Percentiles rank a stretch among this genome's conserved stretches.
Conservation (phyloP, 257 asterid genomes). For the Apocynum venetum region DNA sequence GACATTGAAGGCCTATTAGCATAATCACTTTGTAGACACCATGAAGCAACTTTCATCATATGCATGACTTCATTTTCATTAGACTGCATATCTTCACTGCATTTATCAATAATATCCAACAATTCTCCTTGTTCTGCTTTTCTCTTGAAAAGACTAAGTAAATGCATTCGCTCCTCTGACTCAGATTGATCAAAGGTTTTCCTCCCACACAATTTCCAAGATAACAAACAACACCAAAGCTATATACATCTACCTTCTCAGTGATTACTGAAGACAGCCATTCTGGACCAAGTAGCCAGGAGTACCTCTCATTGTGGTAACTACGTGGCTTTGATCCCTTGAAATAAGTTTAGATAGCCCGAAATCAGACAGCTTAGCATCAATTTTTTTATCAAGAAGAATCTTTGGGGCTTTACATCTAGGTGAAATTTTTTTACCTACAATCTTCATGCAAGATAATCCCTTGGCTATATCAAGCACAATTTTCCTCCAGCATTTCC, state of each 20-base stretch:
- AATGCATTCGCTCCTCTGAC: conserved; percentile 16
- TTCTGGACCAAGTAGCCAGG: conserved; percentile 29
- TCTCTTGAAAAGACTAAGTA: conserved; percentile 21
- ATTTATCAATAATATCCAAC: conserved; percentile 7
- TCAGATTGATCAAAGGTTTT: conserved; percentile 15
- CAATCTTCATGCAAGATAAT: conserved; percentile 29
- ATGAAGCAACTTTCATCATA: conserved; percentile 22
- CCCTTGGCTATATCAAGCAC: conserved; percentile 32
- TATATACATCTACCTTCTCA: conserved; percentile 28
- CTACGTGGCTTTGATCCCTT: conserved; percentile 23
- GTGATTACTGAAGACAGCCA: conserved; percentile 24
- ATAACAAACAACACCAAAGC: conserved; percentile 25
- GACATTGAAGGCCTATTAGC: conserved; percentile 17
- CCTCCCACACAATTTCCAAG: conserved; percentile 27
- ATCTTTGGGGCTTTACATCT: conserved; percentile 31
- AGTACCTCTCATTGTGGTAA: conserved; percentile 32
- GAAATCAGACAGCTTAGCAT: conserved; percentile 32
- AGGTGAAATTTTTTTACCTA: conserved; percentile 26
- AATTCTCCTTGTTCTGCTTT: conserved; percentile 24
- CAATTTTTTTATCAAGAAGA: conserved; percentile 21
- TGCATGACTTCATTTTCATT: conserved; percentile 14
- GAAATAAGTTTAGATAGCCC: conserved; percentile 34
- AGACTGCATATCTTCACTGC: background rate
- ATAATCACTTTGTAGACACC: conserved; percentile 28
- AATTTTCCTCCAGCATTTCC: conserved; percentile 27